Base-by-base conservation (phyloP, 148 eudicot genomes). In the Cornus kousa region DNA sequence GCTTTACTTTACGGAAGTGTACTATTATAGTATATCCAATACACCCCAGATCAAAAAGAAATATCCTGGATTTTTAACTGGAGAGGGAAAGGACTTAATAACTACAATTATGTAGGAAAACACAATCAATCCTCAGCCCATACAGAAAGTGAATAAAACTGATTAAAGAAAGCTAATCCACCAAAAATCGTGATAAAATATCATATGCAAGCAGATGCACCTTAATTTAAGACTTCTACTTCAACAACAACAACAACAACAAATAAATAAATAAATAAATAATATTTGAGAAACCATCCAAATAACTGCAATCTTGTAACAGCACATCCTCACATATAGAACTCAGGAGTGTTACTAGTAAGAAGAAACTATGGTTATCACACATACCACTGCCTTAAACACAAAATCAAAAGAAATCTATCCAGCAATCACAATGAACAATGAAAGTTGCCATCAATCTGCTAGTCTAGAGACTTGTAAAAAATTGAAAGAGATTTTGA, bases 361-460 rank as follows among this genome's bases (percentile, higher is more conserved):
- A 74, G 70, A 33, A 75, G 57, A 75, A 75, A 75, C 57, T 37
- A 40, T 5, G 10, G 24, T 5, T 74, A 43, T 60, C 48, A 37
- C 55, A 22, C 53, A 37, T n/a, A 64, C 33, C 67, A 59, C 59
- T 62, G 39, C 23, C 66, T 37, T 39, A 24, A 37, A 7, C 10
- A 20, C n/a, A 60, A 37, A 65, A 65, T 7, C 5, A 64, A 75
- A 14, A 4, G 32, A 16, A 65, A 59, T 24, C 64, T 46, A 66
- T 67, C 60, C 67, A 67, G 28, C 72, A 67, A 67, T 12, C 28
- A 31, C 46, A 2, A 43, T 19, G 70, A 67, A 67, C 62, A 2
- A 17, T 37, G n/a, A 28, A 24, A 74, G 68, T 62, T 57, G 28
- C 67, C 53, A 62, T 74, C 32, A 31, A 35, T 50, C 39, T 11